Evolutionary conservation across 2,329 filamentous ascomycete species (phyloP).

Genomic region (Cercospora citrullina): DNA sequence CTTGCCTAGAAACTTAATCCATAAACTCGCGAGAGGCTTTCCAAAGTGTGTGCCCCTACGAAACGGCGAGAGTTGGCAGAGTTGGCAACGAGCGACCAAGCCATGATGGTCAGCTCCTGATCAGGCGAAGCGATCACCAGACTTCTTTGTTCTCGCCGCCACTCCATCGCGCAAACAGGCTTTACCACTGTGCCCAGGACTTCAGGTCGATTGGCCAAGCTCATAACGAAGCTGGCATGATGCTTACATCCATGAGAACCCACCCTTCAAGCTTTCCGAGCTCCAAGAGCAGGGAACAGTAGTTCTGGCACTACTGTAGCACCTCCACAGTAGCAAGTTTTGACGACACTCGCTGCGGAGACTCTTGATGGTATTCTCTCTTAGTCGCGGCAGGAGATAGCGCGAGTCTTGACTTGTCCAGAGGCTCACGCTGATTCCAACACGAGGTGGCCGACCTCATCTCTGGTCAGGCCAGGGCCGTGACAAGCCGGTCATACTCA

Average conservation of each 20-base stretch:
- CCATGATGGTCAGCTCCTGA: not conserved
- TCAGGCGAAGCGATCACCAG: not conserved
- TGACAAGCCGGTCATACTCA: not conserved
- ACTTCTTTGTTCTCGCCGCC: not conserved
- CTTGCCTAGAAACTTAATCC: conserved; percentile 3
- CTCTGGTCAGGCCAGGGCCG: not conserved
- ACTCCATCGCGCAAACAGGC: not conserved
- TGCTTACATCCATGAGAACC: conserved; percentile 4
- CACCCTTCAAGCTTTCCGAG: not conserved
- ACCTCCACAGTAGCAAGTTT: not conserved
- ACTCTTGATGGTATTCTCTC: not conserved
- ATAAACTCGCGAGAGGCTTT: not conserved
- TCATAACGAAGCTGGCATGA: not conserved
- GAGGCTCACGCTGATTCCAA: not conserved
- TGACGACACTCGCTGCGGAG: not conserved
- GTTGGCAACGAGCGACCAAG: not conserved
- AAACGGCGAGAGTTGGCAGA: conserved; percentile 2
- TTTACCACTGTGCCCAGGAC: not conserved
- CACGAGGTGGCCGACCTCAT: not conserved
- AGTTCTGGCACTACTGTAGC: not conserved
- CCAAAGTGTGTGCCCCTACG: not conserved
- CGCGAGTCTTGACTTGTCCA: not conserved
- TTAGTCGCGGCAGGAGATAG: not conserved
- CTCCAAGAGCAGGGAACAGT: not conserved
- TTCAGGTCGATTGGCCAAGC: not conserved